phyloP scores from a whole-genome alignment of 1,284 basidiomycete species.

The Ganoderma meredithae region DNA sequence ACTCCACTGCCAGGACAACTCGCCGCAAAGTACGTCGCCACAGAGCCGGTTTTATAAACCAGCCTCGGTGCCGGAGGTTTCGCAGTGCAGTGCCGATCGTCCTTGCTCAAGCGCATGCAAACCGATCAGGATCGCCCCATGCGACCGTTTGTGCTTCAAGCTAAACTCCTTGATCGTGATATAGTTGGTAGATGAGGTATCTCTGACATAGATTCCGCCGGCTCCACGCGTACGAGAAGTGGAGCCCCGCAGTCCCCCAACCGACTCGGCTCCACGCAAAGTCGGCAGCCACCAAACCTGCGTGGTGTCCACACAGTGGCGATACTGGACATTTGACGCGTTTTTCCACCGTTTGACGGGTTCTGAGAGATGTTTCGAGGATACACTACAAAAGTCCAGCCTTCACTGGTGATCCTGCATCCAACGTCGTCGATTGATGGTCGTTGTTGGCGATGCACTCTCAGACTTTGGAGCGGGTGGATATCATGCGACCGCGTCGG shows the following conservation, averaged over 20 bases:
- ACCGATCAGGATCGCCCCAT: constrained; percentile 3
- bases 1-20: background rate
- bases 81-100: background rate
- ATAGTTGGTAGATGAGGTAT: background rate
- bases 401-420: background rate
- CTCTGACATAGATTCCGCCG: background rate
- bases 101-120: background rate
- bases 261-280: background rate
- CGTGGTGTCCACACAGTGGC: background rate
- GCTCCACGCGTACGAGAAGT: background rate
- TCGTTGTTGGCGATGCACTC: background rate
- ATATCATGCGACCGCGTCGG: background rate
- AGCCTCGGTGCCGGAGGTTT: background rate
- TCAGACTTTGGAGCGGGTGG: background rate
- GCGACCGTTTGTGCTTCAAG: background rate
- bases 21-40: background rate
- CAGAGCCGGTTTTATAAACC: background rate
- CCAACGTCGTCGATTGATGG: background rate
- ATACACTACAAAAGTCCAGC: background rate
- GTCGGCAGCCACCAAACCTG: background rate
- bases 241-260: background rate
- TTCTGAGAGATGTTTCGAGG: background rate
- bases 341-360: background rate
- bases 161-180: background rate
- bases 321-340: background rate